Base-by-base conservation (phyloP, 345 rosid species). In the Rhodamnia argentea region DNA sequence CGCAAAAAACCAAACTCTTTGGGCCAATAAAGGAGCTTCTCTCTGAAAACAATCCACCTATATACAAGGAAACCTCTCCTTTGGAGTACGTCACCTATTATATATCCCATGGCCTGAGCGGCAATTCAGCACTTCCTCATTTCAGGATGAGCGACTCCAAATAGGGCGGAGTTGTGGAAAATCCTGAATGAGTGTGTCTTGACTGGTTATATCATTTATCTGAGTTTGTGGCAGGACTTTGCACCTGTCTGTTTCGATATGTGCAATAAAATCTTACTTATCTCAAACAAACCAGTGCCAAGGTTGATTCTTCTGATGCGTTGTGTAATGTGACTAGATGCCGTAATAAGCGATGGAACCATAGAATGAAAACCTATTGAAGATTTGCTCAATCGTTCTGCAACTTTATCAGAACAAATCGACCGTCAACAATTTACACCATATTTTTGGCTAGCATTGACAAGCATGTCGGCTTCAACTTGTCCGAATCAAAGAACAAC, bases 71-170 rank as follows among this genome's bases (percentile, higher is more conserved):
- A 84, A 86, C 91, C 52, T 83, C 85, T 84, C 22, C 90, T 75
- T 82, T 60, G 57, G 93, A 92, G 29, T 93, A 59, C 20, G 82
- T 91, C 88, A 78, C 89, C 85, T 62, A 75, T 74, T 89, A 88
- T 89, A 88, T 87, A 86, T 90, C 92, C 58, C 90, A 91, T 83
- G 91, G 92, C n/a, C 76, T 91, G 74, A 91, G 88, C 82, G 92
- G 92, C 83, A 88, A 84, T 54, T 86, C 91, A n/a, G 76, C 59
- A 62, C 92, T 93, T 29, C 26, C 87, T 59, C 92, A 90, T 84
- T 92, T 91, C 54, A 82, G 56, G 56, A n/a, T 54, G 15, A 29
- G 12, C 5, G 42, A 29, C 23, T 15, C 76, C 76, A 29, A 29
- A 29, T 7, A 16, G 42, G 32, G 23, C 16, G 13, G 40, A 29